phyloP scores from a whole-genome alignment of 2,329 filamentous ascomycete genomes.

The Rutstroemia sp. region DNA sequence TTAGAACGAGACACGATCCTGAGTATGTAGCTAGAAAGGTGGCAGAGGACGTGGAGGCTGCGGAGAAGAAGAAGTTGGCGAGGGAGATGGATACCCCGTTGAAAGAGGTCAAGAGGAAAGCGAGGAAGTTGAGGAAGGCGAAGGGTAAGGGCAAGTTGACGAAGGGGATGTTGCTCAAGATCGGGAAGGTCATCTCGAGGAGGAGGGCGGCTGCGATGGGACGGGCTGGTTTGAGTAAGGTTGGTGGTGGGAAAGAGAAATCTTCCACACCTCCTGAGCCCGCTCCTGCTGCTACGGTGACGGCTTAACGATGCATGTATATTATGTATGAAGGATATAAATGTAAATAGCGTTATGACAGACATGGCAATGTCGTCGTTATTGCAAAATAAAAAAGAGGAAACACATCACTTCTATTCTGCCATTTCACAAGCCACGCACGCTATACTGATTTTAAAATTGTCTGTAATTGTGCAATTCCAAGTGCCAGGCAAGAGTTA shows the following conservation, averaged over 20 bases:
- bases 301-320: conserved; percentile 21
- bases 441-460: too few relatives aligned
- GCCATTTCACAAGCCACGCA: not conserved
- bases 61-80: conserved; percentile 24
- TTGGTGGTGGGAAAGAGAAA: not conserved
- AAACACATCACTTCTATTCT: conserved; percentile 13
- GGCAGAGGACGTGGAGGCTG: conserved; percentile 44
- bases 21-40: conserved; percentile 63
- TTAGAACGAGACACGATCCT: conserved; percentile 71
- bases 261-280: too few relatives aligned
- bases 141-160: conserved; percentile 27
- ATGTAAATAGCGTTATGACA: conserved; percentile 1
- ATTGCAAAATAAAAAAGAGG: conserved; percentile 11
- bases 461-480: too few relatives aligned
- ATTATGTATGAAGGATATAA: conserved; percentile 21
- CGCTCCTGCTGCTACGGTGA: not conserved
- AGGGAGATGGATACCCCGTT: conserved; percentile 28
- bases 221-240: conserved; percentile 13
- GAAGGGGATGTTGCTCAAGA: conserved; percentile 25
- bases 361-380: conserved; percentile 19
- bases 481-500: too few relatives aligned
- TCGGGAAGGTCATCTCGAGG: conserved; percentile 28
- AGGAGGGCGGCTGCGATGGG: conserved; percentile 19
- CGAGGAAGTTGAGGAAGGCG: conserved; percentile 23
- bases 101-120: conserved; percentile 25